Base-by-base conservation (phyloP, 305 asterid genomes). In the Fraxinus xanthoxyloides region DNA sequence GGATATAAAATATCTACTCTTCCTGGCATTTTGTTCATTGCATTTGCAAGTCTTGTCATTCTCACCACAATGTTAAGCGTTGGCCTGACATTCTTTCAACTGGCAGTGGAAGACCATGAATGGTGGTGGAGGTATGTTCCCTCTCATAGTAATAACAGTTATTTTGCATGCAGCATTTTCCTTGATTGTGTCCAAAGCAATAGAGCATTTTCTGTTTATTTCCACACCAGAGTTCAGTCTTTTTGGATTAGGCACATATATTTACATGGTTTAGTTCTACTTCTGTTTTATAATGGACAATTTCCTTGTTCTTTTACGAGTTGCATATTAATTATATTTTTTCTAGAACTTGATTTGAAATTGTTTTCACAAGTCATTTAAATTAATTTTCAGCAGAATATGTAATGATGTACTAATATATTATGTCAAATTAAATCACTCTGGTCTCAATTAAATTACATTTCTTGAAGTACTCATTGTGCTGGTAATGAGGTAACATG, bases 101-200 rank as follows among this genome's bases (percentile, higher is more conserved):
- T 95, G 83, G 86, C 91, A 2, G 92, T 79, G 67, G 98, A 95
- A 75, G 97, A 92, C 76, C 94, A 91, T 76, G 87, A 91, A 83
- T 95, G 99, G 99, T 86, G 94, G 90, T 94, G 99, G 99, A 84
- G 95, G 99, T 95, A 90, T 21, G 87, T 79, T 81, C 51, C 69
- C 56, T 74, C 38, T 5, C 77, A n/a, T 13, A 79, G 73, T 63
- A 75, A 31, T 72, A 76, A 40, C 84, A 43, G 56, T 5, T 82
- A 51, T 59, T 80, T 51, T 40, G 24, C 56, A 34, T 75, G n/a
- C 40, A 6, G 75, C 19, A 59, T 77, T 26, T 65, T 54, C 43
- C 65, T 72, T 5, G 23, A n/a, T 59, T 35, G 32, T 48, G 46
- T 32, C n/a, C 77, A 73, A 79, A 79, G 21, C 72, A 72, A 26